Base-by-base conservation (phyloP, 345 rosid genomes). In the Citrus medica region DNA sequence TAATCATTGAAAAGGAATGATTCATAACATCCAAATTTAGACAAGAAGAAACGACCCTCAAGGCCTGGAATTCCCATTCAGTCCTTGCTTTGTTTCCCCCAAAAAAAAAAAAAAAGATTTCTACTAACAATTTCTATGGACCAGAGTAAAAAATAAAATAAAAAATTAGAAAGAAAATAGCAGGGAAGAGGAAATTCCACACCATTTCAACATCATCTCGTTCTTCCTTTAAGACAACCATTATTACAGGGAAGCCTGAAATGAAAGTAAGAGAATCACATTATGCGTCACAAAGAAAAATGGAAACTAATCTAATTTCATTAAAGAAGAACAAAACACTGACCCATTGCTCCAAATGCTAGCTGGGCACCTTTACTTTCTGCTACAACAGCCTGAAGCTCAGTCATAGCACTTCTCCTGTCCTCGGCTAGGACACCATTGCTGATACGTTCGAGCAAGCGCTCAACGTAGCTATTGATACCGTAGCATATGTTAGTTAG, bases 141-240 rank as follows among this genome's bases (percentile, higher is more conserved):
- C 37, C 69, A 68, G 17, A 27, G 48, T 21, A 27, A 40, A 30
- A 64, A 46, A 42, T 6, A 0, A 42, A 42, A 40, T 59, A 69
- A 69, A 35, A 32, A 32, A 1, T n/a, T 25, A n/a, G 3, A 51
- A 9, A 28, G 55, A 68, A 19, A 59, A 28, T 16, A 56, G 37
- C 17, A 65, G 77, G 56, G 55, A 46, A 76, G 63, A 70, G 16
- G 35, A 69, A 79, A 71, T 81, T 9, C 25, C 40, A 73, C 70
- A 96, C 99, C 98, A 94, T 90, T 87, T 94, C 99, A 78, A 90
- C 86, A 82, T 92, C 98, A 83, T 94, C 98, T 67, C 92, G 87
- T 75, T 96, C 98, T 75, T 94, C 95, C 89, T 87, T 94, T 79
- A 96, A 82, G 74, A 96, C 90, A 81, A 91, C 85, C 88, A 92